Conservation (phyloP, 495 filamentous ascomycete species). For the Aspergillus sclerotioniger region DNA sequence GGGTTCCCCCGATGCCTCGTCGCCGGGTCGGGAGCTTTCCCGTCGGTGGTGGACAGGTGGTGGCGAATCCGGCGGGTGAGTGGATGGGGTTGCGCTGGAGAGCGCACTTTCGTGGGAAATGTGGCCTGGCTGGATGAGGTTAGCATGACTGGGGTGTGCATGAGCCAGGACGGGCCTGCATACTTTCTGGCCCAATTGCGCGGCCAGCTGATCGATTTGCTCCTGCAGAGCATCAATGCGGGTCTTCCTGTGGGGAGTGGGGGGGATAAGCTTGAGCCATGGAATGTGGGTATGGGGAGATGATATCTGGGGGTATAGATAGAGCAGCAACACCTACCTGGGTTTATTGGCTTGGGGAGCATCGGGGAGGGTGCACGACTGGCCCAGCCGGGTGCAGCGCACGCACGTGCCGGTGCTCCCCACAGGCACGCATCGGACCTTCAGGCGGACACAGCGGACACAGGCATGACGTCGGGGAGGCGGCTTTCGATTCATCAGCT, state of each 20-base stretch:
- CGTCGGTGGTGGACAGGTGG: background rate
- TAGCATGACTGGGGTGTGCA: no score
- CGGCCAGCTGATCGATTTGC: constrained; percentile 4
- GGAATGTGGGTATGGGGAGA: no score
- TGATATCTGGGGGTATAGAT: background rate
- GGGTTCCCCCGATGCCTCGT: background rate
- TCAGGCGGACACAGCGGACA: constrained; percentile 4
- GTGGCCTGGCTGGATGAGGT: background rate
- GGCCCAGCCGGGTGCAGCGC: constrained; percentile 9
- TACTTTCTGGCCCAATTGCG: background rate
- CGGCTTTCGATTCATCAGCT: constrained; percentile 3
- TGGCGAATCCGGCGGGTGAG: background rate
- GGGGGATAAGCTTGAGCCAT: background rate
- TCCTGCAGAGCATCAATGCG: constrained; percentile 10
- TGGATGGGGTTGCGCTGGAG: no score
- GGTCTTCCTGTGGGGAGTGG: constrained; percentile 2
- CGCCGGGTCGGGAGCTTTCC: background rate
- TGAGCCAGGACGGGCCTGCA: no score
- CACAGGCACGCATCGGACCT: constrained; percentile 3
- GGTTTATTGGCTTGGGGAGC: background rate
- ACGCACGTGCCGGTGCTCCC: background rate
- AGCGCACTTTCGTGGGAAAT: background rate
- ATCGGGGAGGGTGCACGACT: constrained; percentile 1
- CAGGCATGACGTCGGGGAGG: constrained; percentile 4
- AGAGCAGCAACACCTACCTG: background rate